Base-by-base conservation (phyloP, 2,329 filamentous ascomycete genomes). In the Dothidotthia symphoricarpi region DNA sequence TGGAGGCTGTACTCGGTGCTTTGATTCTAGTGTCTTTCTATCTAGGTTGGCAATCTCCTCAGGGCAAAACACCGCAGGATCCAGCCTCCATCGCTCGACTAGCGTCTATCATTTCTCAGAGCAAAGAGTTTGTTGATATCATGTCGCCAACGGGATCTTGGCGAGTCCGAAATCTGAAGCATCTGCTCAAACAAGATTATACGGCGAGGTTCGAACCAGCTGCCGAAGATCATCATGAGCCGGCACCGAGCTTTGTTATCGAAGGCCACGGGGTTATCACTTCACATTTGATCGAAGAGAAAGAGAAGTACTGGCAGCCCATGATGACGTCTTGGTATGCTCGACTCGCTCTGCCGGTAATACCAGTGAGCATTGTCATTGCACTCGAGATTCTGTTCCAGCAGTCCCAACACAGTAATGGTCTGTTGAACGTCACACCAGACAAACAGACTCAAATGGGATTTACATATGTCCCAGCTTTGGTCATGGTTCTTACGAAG, bases 401-500 rank as follows among this genome's bases (percentile, higher is more conserved):
- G 16, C n/a, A 9, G 11, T 25, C 31, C 25, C n/a, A 19, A 6
- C 22, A 16, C 24, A 28, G 15, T 24, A 13, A 14, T 14, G 26
- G 26, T 28, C 26, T 28, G 6, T 13, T 9, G 9, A 14, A 28
- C 6, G 14, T 28, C 26, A 9, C 14, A 6, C 8, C 9, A 8
- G 13, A 9, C 26, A 28, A 14, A 28, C 26, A 28, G 26, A 28
- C 26, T 9, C 26, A 28, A 28, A 9, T 36, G 12, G 33, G 24
- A 9, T 7, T 16, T 8, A n/a, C 9, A 6, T 28, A 28, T 36
- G 25, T 36, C 6, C 33, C 33, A 13, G 33, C 33, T 8, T 28
- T 28, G 4, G 25, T 28, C 6, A 36, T 36, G 33, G 25, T 12
- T 36, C n/a, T 36, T 8, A 36, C 33, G 9, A 36, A 36, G 19